These are phyloP conservation scores for Cystofilobasidium capitatum DNA, from an alignment of 768 basidiomycete species.

Conservation along the genomic window DNA sequence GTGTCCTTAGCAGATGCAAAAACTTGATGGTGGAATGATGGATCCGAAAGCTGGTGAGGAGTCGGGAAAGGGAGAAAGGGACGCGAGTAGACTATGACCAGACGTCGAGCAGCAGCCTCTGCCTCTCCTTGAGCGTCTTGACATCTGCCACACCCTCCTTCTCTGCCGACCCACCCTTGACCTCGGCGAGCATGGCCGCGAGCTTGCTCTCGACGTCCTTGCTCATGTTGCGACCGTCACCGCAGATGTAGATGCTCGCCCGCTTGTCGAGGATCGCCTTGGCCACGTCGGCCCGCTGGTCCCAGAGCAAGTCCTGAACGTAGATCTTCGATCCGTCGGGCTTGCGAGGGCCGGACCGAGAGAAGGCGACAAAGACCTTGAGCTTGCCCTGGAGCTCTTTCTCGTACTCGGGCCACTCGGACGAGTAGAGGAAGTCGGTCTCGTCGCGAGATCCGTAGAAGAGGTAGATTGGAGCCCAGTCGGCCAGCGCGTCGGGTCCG, in stretches of 20 bases:
- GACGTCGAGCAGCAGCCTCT: constrained; percentile 24
- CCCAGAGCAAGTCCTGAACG: constrained; percentile 94
- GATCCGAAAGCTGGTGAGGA: neutral
- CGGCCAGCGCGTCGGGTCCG: constrained; percentile 78
- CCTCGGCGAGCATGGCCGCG: constrained; percentile 64
- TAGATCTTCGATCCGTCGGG: constrained; percentile 92
- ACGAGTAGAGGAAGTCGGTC: constrained; percentile 73
- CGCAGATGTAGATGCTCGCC: constrained; percentile 95
- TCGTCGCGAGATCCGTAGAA: constrained; percentile 94
- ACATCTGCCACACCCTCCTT: constrained; percentile 84
- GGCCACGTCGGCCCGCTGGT: constrained; percentile 69
- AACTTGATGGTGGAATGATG: neutral
- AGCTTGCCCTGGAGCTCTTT: constrained; percentile 87
- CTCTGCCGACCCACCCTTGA: constrained; percentile 79
- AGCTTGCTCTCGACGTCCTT: constrained; percentile 88
- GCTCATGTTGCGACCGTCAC: constrained; percentile 89
- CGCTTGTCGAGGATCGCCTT: constrained; percentile 86
- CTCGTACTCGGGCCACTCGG: constrained; percentile 79
- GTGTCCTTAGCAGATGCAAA: neutral
- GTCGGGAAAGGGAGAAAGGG: constrained; percentile 7
- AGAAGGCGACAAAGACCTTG: constrained; percentile 78
- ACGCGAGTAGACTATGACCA: constrained; percentile 7
- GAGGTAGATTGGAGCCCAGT: constrained; percentile 89
- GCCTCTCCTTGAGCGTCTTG: constrained; percentile 79
- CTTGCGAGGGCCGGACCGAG: constrained; percentile 50